Conservation (phyloP, 2,329 filamentous ascomycete species). For the Pyricularia grisea region DNA sequence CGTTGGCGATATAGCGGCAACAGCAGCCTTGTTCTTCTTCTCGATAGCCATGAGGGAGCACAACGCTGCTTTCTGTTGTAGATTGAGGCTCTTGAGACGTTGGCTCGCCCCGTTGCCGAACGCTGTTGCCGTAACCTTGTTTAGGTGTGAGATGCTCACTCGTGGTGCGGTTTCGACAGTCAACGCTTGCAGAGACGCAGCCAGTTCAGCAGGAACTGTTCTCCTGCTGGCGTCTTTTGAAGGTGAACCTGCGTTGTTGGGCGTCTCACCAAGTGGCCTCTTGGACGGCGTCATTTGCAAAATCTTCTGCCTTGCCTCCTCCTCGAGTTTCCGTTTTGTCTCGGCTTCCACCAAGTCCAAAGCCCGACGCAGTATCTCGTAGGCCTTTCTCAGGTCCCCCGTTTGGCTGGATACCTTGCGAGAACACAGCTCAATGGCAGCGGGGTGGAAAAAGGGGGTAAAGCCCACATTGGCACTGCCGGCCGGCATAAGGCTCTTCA, state of each 20-base stretch:
- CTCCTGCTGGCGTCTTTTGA: constrained; percentile 23
- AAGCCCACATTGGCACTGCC: constrained; percentile 44
- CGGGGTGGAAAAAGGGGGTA: constrained; percentile 85
- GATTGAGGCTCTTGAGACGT: constrained; percentile 75
- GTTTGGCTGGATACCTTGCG: constrained; percentile 93
- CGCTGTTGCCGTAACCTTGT: constrained; percentile 78
- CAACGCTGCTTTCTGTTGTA: constrained; percentile 92
- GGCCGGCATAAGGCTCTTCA: constrained; percentile 61
- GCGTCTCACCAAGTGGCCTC: constrained; percentile 70
- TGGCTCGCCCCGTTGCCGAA: constrained; percentile 86
- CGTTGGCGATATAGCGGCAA: constrained; percentile 10
- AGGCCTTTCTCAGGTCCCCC: constrained; percentile 88
- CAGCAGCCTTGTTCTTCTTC: constrained; percentile 53
- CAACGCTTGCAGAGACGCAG: constrained; percentile 48
- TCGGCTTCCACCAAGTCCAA: constrained; percentile 85
- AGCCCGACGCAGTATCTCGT: constrained; percentile 84
- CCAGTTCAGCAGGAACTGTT: constrained; percentile 27
- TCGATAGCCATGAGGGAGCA: constrained; percentile 86
- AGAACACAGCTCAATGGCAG: constrained; percentile 86
- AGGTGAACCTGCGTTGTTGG: constrained; percentile 53
- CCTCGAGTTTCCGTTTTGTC: constrained; percentile 63
- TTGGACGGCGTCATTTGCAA: constrained; percentile 60
- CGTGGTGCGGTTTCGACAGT: constrained; percentile 76
- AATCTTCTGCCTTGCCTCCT: constrained; percentile 45
- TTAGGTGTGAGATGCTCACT: constrained; percentile 83